These are phyloP conservation scores for Viridothelium virens DNA, from an alignment of 495 filamentous ascomycete species.

Conservation along the genomic window DNA sequence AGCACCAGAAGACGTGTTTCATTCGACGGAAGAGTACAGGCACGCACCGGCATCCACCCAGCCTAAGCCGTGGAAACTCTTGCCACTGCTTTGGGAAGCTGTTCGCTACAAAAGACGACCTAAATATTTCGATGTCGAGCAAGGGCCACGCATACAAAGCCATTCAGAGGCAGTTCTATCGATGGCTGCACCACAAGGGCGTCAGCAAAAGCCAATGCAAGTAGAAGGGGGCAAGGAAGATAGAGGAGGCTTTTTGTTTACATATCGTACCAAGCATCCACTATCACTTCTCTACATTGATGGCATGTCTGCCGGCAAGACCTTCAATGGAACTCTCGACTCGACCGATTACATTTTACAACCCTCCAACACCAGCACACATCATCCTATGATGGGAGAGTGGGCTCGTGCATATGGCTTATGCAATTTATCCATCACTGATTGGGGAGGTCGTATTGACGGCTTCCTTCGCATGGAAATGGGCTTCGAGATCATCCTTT, in stretches of 20 bases:
- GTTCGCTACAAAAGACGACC: not conserved
- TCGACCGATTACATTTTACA: constrained; percentile 45
- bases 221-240: not conserved
- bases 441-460: constrained; percentile 47
- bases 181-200: not conserved
- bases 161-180: too few relatives aligned
- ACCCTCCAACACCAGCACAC: constrained; percentile 33
- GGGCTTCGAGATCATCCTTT: constrained; percentile 64
- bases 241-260: constrained; percentile 46
- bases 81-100: not conserved
- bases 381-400: constrained; percentile 36
- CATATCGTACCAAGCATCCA: constrained; percentile 42
- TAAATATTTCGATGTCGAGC: not conserved
- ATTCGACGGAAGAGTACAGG: not conserved
- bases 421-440: constrained; percentile 41
- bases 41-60: not conserved
- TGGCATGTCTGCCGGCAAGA: constrained; percentile 54
- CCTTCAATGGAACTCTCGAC: constrained; percentile 52
- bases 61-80: not conserved
- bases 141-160: too few relatives aligned
- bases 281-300: constrained; percentile 55
- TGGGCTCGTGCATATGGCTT: constrained; percentile 40
- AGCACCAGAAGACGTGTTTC: not conserved
- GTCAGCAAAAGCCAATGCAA: not conserved
- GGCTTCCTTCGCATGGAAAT: constrained; percentile 60